A percentile compares a stretch with the other conserved stretches of the same genome.
Conservation (phyloP, 2,329 filamentous ascomycete species). For the Aquanectria penicillioides region DNA sequence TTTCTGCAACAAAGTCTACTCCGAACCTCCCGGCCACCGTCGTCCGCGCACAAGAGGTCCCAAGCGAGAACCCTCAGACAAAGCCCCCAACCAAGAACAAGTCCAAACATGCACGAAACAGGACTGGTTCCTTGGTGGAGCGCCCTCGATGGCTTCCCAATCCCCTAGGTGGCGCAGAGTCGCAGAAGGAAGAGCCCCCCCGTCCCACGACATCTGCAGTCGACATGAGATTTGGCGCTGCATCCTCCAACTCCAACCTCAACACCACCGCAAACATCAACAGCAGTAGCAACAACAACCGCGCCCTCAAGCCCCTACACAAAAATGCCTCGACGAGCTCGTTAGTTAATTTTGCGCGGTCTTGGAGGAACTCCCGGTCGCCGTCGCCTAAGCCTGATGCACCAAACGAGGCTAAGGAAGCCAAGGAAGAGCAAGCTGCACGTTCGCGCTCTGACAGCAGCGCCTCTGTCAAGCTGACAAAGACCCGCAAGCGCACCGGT, state of each 20-base stretch:
- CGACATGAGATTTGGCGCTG: constrained; percentile 34
- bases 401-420: constrained; percentile 39
- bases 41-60: constrained; percentile 35
- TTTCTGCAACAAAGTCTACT: constrained; percentile 41
- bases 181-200: constrained; percentile 33
- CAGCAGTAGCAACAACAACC: too few species aligned
- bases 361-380: constrained; percentile 63
- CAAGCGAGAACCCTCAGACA: constrained; percentile 28
- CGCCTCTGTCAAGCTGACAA: constrained; percentile 37
- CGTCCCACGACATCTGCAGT: constrained; percentile 41
- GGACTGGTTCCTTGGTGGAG: constrained; percentile 59
- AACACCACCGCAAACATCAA: too few species aligned
- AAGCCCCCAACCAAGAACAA: constrained; percentile 23
- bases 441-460: constrained; percentile 38
- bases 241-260: too few species aligned
- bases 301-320: constrained; percentile 45
- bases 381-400: constrained; percentile 60
- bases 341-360: constrained; percentile 61
- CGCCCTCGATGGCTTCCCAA: constrained; percentile 63
- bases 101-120: constrained; percentile 42
- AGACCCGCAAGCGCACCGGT: constrained; percentile 43
- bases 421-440: constrained; percentile 36
- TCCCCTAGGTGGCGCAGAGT: constrained; percentile 48
- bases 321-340: constrained; percentile 54
- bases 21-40: constrained; percentile 28